These are phyloP conservation scores for Calonectria fujianensis DNA, from an alignment of 2,329 filamentous ascomycete species.

Conservation along the genomic window DNA sequence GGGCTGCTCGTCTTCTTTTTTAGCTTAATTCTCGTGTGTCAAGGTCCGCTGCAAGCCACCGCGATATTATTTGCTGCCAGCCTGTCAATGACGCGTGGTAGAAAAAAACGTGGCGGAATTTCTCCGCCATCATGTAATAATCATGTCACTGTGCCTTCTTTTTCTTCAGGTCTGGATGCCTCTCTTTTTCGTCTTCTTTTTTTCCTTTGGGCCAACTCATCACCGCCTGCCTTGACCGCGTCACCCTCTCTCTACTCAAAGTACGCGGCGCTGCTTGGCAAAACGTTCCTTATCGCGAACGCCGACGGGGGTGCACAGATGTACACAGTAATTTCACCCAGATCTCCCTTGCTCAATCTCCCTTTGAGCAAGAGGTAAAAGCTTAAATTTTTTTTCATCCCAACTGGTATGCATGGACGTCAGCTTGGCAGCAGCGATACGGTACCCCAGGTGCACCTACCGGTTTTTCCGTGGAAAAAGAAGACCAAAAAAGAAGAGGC, in stretches of 20 bases:
- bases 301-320: neutral
- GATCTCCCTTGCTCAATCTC: neutral
- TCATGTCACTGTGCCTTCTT: neutral
- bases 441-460: neutral
- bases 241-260: neutral
- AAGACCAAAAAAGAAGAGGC: neutral
- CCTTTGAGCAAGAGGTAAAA: neutral
- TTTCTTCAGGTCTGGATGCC: neutral
- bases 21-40: neutral
- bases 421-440: neutral
- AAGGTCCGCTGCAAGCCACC: neutral
- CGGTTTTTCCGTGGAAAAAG: neutral
- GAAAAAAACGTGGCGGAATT: neutral
- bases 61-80: neutral
- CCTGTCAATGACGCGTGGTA: neutral
- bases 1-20: neutral
- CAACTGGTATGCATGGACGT: conserved; percentile 2
- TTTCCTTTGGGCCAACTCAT: neutral
- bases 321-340: neutral
- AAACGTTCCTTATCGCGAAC: neutral
- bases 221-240: neutral
- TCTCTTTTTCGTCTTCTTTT: neutral
- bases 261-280: neutral
- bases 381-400: conserved; percentile 17
- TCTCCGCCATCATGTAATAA: neutral